Percentiles rank a stretch among this genome's conserved stretches.
These are phyloP conservation scores for Cicer yamashitae DNA, from an alignment of 306 rosid species.

Conservation along the genomic window DNA sequence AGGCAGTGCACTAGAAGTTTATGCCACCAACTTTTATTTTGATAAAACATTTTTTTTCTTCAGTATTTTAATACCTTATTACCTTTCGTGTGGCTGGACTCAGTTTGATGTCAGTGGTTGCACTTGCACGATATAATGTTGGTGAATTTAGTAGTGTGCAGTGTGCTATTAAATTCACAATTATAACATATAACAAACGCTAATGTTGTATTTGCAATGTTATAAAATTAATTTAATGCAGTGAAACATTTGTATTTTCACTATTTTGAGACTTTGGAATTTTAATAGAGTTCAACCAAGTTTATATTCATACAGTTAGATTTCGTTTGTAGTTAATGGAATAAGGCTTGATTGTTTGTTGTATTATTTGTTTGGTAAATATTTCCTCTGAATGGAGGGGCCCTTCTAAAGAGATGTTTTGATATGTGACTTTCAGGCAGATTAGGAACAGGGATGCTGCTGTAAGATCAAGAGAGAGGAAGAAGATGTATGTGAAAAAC, in stretches of 20 bases:
- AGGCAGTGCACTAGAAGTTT: background rate
- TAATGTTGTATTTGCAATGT: background rate
- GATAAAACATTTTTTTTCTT: background rate
- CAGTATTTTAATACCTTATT: background rate
- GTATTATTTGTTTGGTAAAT: background rate
- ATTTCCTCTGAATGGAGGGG: no score
- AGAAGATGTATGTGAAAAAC: slow-evolving; percentile 68
- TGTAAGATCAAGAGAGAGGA: slow-evolving; percentile 86
- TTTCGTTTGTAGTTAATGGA: background rate
- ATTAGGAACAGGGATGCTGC: slow-evolving; percentile 96
- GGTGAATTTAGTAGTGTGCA: background rate
- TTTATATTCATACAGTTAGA: background rate
- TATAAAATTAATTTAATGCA: no score
- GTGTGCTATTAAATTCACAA: background rate
- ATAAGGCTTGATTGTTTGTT: slow-evolving; percentile 18
- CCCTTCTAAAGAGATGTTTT: slow-evolving; percentile 18
- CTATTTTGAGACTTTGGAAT: background rate
- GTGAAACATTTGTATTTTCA: no score
- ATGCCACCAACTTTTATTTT: background rate
- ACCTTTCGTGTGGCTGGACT: background rate
- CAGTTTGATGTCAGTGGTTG: background rate
- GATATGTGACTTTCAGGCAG: slow-evolving; percentile 62
- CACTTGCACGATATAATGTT: background rate
- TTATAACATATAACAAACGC: background rate
- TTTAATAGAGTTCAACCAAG: background rate